These are phyloP conservation scores for Sambucus nigra DNA, from an alignment of 129 eudicot species.

Conservation along the genomic window DNA sequence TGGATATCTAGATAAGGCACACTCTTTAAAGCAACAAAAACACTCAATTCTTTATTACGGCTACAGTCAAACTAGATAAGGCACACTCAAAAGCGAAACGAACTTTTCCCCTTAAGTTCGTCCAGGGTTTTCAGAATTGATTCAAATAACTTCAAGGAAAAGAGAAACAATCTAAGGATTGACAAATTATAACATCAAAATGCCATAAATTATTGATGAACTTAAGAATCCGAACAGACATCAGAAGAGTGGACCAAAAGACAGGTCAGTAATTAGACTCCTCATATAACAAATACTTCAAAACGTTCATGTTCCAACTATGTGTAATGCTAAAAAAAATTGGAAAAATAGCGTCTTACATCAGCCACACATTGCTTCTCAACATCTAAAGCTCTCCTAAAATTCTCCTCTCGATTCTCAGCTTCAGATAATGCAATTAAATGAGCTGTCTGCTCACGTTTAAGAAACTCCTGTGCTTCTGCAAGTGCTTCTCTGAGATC, in stretches of 20 bases:
- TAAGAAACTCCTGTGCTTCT: slow-evolving; percentile 57
- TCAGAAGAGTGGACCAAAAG: background rate
- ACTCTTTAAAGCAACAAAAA: too few species aligned
- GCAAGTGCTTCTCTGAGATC: slow-evolving; percentile 52
- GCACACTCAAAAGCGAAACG: too few species aligned
- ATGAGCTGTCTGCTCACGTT: slow-evolving; percentile 77
- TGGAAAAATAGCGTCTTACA: slow-evolving; percentile 29
- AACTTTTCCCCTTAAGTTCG: too few species aligned
- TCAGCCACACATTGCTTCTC: slow-evolving; percentile 61
- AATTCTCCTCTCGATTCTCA: slow-evolving; percentile 66
- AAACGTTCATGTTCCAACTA: background rate
- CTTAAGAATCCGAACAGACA: too few species aligned
- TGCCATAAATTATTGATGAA: too few species aligned
- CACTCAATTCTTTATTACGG: too few species aligned
- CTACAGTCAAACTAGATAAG: too few species aligned
- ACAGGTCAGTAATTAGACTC: background rate
- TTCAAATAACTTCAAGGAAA: too few species aligned
- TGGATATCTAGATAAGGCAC: too few species aligned
- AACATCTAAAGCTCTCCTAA: slow-evolving; percentile 53
- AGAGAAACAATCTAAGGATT: too few species aligned
- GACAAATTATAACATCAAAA: too few species aligned
- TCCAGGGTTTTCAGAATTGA: too few species aligned
- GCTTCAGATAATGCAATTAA: slow-evolving; percentile 60
- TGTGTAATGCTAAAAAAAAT: background rate
- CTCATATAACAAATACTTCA: background rate